Conservation (phyloP, 345 rosid species). For the Cardamine resedifolia region DNA sequence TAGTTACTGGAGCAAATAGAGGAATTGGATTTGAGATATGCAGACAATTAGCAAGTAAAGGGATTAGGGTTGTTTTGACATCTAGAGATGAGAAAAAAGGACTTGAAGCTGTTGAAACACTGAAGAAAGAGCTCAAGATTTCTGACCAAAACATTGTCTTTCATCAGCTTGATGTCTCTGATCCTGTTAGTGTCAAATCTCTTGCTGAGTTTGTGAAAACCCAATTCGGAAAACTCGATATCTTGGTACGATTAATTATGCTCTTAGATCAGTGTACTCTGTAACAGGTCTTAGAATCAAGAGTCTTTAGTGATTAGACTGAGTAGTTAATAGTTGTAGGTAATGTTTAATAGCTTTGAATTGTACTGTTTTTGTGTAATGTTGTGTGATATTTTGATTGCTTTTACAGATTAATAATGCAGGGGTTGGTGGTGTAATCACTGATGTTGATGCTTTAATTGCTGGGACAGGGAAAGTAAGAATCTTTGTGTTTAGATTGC, state of each 20-base stretch:
- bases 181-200: constrained; percentile 36
- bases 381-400: constrained; percentile 1
- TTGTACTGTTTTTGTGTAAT: neutral
- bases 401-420: constrained; percentile 52
- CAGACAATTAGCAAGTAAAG: constrained; percentile 38
- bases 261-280: neutral
- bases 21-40: constrained; percentile 49
- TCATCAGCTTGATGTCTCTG: constrained; percentile 55
- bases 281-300: neutral
- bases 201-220: constrained; percentile 42
- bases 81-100: constrained; percentile 47
- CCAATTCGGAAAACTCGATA: constrained; percentile 49
- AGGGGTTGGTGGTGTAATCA: constrained; percentile 39
- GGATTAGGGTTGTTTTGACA: constrained; percentile 38
- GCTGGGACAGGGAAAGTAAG: constrained; percentile 33
- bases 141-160: constrained; percentile 36
- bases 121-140: constrained; percentile 31
- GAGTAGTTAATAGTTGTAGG: no score
- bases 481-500: neutral
- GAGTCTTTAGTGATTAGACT: neutral
- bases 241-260: constrained; percentile 39
- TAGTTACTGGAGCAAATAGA: constrained; percentile 52
- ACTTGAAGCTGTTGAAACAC: constrained; percentile 46
- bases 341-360: no score
- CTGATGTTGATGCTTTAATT: constrained; percentile 29